These are phyloP conservation scores for Nymphaea thermarum DNA, from an alignment of 164 flowering plant genomes.

Conservation along the genomic window DNA sequence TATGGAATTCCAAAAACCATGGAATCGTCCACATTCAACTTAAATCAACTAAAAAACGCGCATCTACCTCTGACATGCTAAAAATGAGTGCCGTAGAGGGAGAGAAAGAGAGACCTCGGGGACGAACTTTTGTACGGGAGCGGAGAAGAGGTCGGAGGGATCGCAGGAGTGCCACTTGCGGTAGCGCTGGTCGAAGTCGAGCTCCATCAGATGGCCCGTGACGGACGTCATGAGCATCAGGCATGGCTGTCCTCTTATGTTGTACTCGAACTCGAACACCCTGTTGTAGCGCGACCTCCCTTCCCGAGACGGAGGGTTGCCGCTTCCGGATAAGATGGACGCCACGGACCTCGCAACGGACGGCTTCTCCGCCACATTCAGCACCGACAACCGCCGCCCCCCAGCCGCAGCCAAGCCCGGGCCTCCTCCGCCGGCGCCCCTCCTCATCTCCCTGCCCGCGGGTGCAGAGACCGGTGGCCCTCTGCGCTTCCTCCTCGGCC, in stretches of 20 bases:
- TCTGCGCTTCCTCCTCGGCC: too few species aligned
- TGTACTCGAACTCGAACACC: constrained; percentile 78
- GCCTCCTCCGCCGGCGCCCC: neutral
- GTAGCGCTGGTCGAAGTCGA: constrained; percentile 71
- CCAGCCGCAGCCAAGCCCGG: neutral
- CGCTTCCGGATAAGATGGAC: constrained; percentile 49
- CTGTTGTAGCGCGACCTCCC: constrained; percentile 82
- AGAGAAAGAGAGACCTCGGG: constrained; percentile 44
- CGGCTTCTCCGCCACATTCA: constrained; percentile 99
- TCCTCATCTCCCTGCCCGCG: neutral
- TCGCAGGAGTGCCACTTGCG: constrained; percentile 90
- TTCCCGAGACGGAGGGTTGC: constrained; percentile 35
- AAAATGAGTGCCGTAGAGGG: neutral
- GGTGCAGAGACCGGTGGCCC: too few species aligned
- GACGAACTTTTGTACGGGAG: constrained; percentile 60
- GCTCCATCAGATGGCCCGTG: constrained; percentile 94
- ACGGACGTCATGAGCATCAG: constrained; percentile 87
- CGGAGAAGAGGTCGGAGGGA: constrained; percentile 67
- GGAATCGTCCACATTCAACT: too few species aligned
- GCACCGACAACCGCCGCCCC: constrained; percentile 16
- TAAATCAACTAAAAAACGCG: too few species aligned
- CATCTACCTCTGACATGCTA: neutral
- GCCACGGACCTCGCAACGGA: constrained; percentile 95
- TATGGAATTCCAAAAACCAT: too few species aligned
- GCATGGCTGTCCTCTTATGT: constrained; percentile 41